phyloP scores from a whole-genome alignment of 495 filamentous ascomycete species.

The Neurospora sp. region DNA sequence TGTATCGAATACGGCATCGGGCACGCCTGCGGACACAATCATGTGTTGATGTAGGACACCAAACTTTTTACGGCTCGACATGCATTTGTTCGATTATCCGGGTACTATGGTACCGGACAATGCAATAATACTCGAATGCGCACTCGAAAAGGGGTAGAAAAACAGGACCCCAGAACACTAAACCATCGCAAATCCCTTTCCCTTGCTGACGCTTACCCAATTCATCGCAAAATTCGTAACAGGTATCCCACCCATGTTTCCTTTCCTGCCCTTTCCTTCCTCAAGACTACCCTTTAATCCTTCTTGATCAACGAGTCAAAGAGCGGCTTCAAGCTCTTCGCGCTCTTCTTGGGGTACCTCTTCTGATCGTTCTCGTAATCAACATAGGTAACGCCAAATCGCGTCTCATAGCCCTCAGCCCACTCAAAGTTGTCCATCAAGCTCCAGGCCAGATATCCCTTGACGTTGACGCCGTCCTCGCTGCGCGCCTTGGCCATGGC shows the following conservation, averaged over 20 bases:
- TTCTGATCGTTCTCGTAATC: conserved; percentile 68
- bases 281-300: conserved; percentile 10
- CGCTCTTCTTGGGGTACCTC: conserved; percentile 70
- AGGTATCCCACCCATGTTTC: not conserved
- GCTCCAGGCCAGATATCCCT: conserved; percentile 61
- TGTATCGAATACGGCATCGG: not conserved
- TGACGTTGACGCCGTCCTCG: conserved; percentile 60
- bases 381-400: conserved; percentile 69
- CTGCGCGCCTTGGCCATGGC: conserved; percentile 58
- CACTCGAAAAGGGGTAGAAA: not conserved
- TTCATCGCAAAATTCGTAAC: not conserved
- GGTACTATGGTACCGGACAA: not conserved
- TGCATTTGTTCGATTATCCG: not conserved
- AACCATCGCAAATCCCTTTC: not conserved
- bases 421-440: conserved; percentile 66
- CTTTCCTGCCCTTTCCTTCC: not conserved
- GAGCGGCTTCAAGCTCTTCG: conserved; percentile 51
- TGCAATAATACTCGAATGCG: not conserved
- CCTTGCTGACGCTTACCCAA: not conserved
- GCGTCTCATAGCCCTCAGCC: conserved; percentile 77
- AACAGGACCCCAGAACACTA: not conserved
- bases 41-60: too few species aligned
- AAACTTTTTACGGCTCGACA: not conserved
- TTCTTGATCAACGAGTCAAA: conserved; percentile 50
- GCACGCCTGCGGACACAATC: not conserved